A percentile compares a stretch with the other conserved stretches of the same genome.
These are phyloP conservation scores for Lactarius hatsudake DNA, from an alignment of 768 basidiomycete species.

Conservation along the genomic window DNA sequence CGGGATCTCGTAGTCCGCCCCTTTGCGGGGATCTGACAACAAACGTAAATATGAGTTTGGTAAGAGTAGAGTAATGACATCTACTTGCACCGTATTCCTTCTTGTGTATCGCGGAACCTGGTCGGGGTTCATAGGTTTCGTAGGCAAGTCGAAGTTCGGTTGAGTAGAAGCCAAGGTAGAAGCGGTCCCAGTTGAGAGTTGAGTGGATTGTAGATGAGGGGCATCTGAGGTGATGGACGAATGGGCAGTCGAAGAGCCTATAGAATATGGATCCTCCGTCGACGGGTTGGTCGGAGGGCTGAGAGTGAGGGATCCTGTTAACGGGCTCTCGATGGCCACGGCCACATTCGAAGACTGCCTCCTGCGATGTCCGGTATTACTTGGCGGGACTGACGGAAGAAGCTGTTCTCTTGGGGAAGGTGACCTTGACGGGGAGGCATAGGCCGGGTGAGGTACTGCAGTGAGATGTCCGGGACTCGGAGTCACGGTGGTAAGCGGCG, in stretches of 20 bases:
- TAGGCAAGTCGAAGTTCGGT: background rate
- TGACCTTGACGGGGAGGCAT: background rate
- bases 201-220: background rate
- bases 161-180: too few species aligned
- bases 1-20: background rate
- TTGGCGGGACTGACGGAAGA: background rate
- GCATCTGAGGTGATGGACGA: background rate
- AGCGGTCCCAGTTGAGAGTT: background rate
- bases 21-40: background rate
- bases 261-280: background rate
- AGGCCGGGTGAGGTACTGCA: background rate
- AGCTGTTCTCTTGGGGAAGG: background rate
- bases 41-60: too few species aligned
- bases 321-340: too few species aligned
- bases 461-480: background rate
- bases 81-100: background rate
- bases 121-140: background rate
- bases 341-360: background rate
- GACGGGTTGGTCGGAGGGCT: background rate
- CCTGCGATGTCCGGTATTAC: background rate
- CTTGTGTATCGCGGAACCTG: background rate
- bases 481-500: background rate
- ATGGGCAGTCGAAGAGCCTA: background rate
- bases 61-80: background rate
- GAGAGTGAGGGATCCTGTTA: too few species aligned